Base-by-base conservation (phyloP, 1,284 basidiomycete species). In the Malassezia pachydermatis region DNA sequence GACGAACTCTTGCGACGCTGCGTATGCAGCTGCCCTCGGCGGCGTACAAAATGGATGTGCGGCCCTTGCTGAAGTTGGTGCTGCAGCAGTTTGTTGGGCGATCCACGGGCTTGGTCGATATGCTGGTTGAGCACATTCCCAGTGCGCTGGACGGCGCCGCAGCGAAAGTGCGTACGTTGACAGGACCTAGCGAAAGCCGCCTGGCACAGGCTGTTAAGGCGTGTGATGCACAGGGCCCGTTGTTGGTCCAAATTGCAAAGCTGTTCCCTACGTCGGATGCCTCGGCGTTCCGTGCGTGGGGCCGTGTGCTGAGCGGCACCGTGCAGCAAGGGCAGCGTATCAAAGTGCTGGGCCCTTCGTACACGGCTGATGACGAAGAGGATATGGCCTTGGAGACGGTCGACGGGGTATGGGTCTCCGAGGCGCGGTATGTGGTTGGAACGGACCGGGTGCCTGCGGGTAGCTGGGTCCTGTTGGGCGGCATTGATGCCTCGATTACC, bases 1-100 rank as follows among this genome's bases (percentile, higher is more conserved):
- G 83, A 67, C 78, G 77, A 45, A 96, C 90, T 1, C 76, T 99
- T n/a, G 76, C 76, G 6, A 76, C 77, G 13, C 77, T 99, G 29
- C 81, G 82, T 4, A 98, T 99, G 65, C 78, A 80, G 40, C 76
- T 99, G 59, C 94, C 92, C 74, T 85, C 88, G 0, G 78, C 89
- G 32, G 86, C 87, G 78, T 98, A 84, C 78, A 96, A 96, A 77
- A 92, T 96, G 83, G 94, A 98, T 70, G 89, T 92, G 7, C 78
- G 90, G 45, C 92, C 94, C 3, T 75, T 99, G 51, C 77, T 99
- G 56, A 92, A 94, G 75, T 86, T 86, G 36, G 84, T 96, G 4
- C 76, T 95, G 56, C 84, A 86, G 63, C 88, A 95, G 63, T 99
- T 99, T 78, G 96, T 99, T 65, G 92, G 94, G 3, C 51, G 58